Percentiles rank a stretch among this genome's conserved stretches.
Evolutionary conservation across 1,284 basidiomycete species (phyloP).

Genomic region (Phellinidium pouzarii): DNA sequence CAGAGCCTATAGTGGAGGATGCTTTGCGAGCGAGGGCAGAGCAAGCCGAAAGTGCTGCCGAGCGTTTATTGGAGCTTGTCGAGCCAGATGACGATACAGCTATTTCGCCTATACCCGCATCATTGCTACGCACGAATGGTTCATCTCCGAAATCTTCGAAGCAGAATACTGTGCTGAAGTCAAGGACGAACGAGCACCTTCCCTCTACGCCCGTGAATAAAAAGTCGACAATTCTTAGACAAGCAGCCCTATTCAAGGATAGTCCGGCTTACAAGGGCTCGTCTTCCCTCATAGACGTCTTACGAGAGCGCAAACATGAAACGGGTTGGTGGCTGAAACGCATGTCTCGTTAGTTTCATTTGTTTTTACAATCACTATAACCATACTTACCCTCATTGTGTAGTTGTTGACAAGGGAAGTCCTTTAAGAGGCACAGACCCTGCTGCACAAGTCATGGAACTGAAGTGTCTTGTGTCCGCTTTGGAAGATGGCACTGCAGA

Average conservation of each 20-base stretch:
- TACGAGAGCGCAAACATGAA: slow-evolving; percentile 53
- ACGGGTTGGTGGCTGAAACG: slow-evolving; percentile 76
- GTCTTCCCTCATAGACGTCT: slow-evolving; percentile 53
- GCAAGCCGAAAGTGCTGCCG: slow-evolving; percentile 83
- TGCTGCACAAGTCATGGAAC: slow-evolving; percentile 38
- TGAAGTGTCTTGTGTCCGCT: slow-evolving; percentile 44
- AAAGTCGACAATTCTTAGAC: slow-evolving; percentile 51
- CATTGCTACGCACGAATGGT: slow-evolving; percentile 40
- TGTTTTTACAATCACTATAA: not conserved
- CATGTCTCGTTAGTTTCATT: slow-evolving; percentile 46
- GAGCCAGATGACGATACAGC: slow-evolving; percentile 56
- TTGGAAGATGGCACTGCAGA: slow-evolving; percentile 49
- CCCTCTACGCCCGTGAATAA: slow-evolving; percentile 62
- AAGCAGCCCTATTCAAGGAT: slow-evolving; percentile 72
- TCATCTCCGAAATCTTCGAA: slow-evolving; percentile 35
- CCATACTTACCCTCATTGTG: not conserved
- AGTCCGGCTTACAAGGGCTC: slow-evolving; percentile 58
- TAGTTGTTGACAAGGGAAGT: slow-evolving; percentile 47
- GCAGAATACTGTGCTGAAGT: slow-evolving; percentile 23
- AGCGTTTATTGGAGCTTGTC: slow-evolving; percentile 71
- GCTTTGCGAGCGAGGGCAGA: slow-evolving; percentile 77
- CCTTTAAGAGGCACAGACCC: slow-evolving; percentile 33
- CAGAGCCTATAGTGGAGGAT: slow-evolving; percentile 68
- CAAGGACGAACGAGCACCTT: slow-evolving; percentile 25
- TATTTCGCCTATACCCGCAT: slow-evolving; percentile 48